Evolutionary conservation across 495 filamentous ascomycete species (phyloP).

Genomic region (Neohortaea acidophila): DNA sequence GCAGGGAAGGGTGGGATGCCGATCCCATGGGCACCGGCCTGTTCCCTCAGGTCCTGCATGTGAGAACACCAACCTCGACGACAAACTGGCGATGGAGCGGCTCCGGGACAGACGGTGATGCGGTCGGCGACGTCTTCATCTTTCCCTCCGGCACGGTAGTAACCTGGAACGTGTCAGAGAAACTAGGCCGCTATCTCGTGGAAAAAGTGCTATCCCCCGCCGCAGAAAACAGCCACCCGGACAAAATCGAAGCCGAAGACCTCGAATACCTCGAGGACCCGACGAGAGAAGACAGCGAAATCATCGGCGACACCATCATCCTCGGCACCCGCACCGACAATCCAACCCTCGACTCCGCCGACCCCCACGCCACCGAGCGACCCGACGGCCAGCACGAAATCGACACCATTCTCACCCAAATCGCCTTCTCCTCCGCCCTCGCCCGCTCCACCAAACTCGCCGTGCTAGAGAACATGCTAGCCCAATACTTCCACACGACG

Average conservation of each 20-base stretch:
- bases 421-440: slow-evolving; percentile 92
- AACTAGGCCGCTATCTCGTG: slow-evolving; percentile 55
- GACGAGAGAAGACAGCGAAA: slow-evolving; percentile 54
- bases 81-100: slow-evolving; percentile 32
- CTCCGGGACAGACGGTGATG: slow-evolving; percentile 39
- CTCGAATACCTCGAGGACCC: slow-evolving; percentile 74
- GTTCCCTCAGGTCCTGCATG: slow-evolving; percentile 51
- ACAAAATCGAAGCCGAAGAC: slow-evolving; percentile 67
- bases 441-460: slow-evolving; percentile 89
- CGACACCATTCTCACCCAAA: slow-evolving; percentile 76
- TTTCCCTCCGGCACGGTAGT: slow-evolving; percentile 95
- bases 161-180: slow-evolving; percentile 66
- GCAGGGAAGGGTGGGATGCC: slow-evolving; percentile 49
- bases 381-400: slow-evolving; percentile 26
- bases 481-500: slow-evolving; percentile 71
- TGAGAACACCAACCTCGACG: slow-evolving; percentile 43
- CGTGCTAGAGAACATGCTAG: slow-evolving; percentile 74
- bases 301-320: slow-evolving; percentile 79
- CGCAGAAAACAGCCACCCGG: slow-evolving; percentile 55
- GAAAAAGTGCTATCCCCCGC: slow-evolving; percentile 57
- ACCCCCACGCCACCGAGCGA: slow-evolving; percentile 1
- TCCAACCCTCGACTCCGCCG: background rate
- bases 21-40: slow-evolving; percentile 47
- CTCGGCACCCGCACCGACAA: slow-evolving; percentile 52
- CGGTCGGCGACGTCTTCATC: slow-evolving; percentile 76